A percentile compares a stretch with the other conserved stretches of the same genome.
phyloP scores from a whole-genome alignment of 2,329 filamentous ascomycete genomes.

The Penicillium sp. region DNA sequence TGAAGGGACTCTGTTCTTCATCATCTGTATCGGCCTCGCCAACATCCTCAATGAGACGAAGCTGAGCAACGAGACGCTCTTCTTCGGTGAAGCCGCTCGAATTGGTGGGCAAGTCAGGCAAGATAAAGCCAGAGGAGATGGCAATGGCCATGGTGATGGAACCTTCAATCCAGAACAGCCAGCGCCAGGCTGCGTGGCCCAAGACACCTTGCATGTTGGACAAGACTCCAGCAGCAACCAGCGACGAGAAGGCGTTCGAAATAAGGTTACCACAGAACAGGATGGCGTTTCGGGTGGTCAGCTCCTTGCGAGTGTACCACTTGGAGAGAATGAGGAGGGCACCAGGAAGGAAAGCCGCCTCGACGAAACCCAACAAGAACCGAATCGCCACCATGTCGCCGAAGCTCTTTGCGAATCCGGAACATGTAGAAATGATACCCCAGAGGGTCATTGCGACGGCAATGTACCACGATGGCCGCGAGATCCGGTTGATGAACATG shows the following conservation, averaged over 20 bases:
- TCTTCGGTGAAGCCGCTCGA: constrained; percentile 47
- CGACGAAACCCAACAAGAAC: constrained; percentile 40
- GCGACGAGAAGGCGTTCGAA: constrained; percentile 47
- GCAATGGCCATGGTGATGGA: constrained; percentile 48
- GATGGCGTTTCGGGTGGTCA: constrained; percentile 45
- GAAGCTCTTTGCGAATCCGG: constrained; percentile 44
- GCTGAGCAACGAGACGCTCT: constrained; percentile 49
- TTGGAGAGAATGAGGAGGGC: constrained; percentile 44
- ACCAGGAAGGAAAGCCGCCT: constrained; percentile 41
- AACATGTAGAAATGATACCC: constrained; percentile 60
- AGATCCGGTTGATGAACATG: constrained; percentile 46
- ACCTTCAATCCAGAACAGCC: constrained; percentile 55
- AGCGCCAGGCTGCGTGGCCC: constrained; percentile 45
- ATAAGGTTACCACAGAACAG: constrained; percentile 49
- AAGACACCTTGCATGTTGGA: constrained; percentile 43
- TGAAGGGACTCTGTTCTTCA: constrained; percentile 48
- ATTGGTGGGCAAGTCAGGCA: constrained; percentile 57
- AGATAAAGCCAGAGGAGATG: constrained; percentile 33
- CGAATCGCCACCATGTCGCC: constrained; percentile 37
- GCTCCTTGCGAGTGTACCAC: constrained; percentile 50
- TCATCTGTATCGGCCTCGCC: constrained; percentile 56
- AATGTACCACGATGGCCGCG: constrained; percentile 46
- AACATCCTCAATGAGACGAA: constrained; percentile 58
- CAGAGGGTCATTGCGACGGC: constrained; percentile 53
- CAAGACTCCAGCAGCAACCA: constrained; percentile 45